These are phyloP conservation scores for Penicillium bovifimosum DNA, from an alignment of 495 filamentous ascomycete species.

Conservation along the genomic window DNA sequence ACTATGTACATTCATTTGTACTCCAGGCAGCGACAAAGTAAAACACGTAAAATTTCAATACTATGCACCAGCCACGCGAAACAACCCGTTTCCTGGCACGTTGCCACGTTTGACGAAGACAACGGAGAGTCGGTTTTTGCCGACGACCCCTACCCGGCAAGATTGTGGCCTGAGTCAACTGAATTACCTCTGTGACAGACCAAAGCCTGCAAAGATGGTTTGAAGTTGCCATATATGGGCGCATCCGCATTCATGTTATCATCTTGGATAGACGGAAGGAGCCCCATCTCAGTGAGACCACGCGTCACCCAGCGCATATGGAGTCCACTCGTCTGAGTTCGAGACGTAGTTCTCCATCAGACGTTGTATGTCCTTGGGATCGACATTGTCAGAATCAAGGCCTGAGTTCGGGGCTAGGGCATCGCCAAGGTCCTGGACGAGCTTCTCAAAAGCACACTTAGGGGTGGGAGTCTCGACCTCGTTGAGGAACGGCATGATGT, in stretches of 20 bases:
- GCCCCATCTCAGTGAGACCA: constrained; percentile 71
- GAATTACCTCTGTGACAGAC: constrained; percentile 88
- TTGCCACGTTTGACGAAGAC: no score
- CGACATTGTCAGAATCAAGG: constrained; percentile 70
- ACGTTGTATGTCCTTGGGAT: constrained; percentile 58
- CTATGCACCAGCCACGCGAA: no score
- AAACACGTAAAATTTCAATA: no score
- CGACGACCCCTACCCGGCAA: no score
- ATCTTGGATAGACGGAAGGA: constrained; percentile 86
- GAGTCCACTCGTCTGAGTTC: constrained; percentile 60
- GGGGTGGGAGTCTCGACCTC: constrained; percentile 8
- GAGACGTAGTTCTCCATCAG: constrained; percentile 71
- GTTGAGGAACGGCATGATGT: constrained; percentile 36
- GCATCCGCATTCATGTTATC: constrained; percentile 60
- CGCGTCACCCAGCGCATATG: constrained; percentile 63
- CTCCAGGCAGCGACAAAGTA: no score
- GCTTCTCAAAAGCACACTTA: constrained; percentile 53
- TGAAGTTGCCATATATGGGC: constrained; percentile 74
- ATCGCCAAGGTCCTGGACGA: constrained; percentile 65
- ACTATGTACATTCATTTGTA: no score
- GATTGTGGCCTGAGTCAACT: constrained; percentile 88
- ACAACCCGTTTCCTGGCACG: no score
- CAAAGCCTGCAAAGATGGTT: constrained; percentile 79
- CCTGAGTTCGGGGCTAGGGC: constrained; percentile 74
- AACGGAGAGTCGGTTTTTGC: no score